Evolutionary conservation across 495 filamentous ascomycete species (phyloP), one percentile per base, ranked within the genome.

Genomic region (Hypoxylon perforatum): DNA sequence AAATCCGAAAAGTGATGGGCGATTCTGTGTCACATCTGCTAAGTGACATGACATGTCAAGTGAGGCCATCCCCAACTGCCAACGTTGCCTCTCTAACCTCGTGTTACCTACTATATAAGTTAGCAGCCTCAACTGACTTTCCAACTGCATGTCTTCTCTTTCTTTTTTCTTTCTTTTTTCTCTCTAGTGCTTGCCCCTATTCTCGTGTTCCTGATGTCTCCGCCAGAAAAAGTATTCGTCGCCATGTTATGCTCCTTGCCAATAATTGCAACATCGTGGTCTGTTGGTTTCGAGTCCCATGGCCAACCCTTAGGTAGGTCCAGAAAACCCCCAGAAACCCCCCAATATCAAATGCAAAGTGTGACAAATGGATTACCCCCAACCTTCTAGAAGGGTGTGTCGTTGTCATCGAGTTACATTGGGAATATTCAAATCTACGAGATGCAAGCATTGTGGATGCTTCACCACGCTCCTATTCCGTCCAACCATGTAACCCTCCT

Each of bases 361-460:
- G 60, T 63, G 50, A 69, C 60, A 69, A 69, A 69, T 63, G 25
- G 21, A 59, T 49, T 68, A n/a, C 44, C 42, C 35, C 36, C 51
- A 52, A 51, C 39, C 50, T 57, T 51, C 49, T n/a, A 15, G 22
- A 41, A 17, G 22, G 49, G 15, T 63, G 65, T 55, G 49, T 38
- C 45, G 47, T 63, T 55, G 49, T 38, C 45, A 52, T 63, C 1
- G 39, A 57, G 65, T 69, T 61, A 64, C 60, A 69, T 69, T 52
- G 12, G 39, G 21, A 33, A 3, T 12, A 52, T 62, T 2, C 14
- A 35, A n/a, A 39, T 18, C 33, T 30, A 62, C 19, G 21, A 63
- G 35, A 63, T 45, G 19, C 12, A 38, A 45, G 14, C 14, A 39
- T 17, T 53, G 47, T 55, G 52, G 57, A 9, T 48, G 15, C 36